Evolutionary conservation across 139 green algal species (phyloP).

Genomic region (Ostreobium quekettii): DNA sequence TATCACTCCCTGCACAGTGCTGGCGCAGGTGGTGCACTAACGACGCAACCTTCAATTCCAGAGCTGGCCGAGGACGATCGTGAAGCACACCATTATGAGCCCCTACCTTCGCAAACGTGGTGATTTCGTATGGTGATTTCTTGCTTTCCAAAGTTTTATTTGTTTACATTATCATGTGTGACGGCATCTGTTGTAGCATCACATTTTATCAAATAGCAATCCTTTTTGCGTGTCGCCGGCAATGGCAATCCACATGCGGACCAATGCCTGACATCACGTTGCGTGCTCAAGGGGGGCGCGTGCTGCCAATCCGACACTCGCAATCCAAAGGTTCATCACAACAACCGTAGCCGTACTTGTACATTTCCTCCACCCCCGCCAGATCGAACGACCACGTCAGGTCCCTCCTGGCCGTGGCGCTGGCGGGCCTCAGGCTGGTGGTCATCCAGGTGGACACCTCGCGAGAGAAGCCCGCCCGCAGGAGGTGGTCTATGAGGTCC

Average conservation of each 20-base stretch:
- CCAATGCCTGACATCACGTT: neutral
- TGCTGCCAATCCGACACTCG: neutral
- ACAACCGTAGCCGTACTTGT: neutral
- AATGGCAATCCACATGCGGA: neutral
- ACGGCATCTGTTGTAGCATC: no score
- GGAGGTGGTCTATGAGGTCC: constrained; percentile 43
- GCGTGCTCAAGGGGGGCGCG: neutral
- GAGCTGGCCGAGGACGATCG: no score
- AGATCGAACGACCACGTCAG: constrained; percentile 83
- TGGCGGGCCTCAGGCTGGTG: constrained; percentile 68
- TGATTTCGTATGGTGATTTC: no score
- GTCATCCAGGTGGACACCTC: constrained; percentile 60
- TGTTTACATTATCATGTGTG: no score
- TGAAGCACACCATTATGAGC: no score
- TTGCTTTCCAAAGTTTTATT: no score
- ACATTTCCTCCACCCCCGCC: constrained; percentile 19
- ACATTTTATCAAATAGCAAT: no score
- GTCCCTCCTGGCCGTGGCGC: neutral
- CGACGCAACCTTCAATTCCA: no score
- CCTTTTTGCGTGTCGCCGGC: no score
- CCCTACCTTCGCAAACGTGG: no score
- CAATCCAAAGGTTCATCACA: neutral
- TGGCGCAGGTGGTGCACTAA: no score
- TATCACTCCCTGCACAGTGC: no score
- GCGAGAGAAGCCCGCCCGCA: constrained; percentile 38